Base-by-base conservation (phyloP, 495 filamentous ascomycete species). In the Lasiosphaeriaceae sp. region DNA sequence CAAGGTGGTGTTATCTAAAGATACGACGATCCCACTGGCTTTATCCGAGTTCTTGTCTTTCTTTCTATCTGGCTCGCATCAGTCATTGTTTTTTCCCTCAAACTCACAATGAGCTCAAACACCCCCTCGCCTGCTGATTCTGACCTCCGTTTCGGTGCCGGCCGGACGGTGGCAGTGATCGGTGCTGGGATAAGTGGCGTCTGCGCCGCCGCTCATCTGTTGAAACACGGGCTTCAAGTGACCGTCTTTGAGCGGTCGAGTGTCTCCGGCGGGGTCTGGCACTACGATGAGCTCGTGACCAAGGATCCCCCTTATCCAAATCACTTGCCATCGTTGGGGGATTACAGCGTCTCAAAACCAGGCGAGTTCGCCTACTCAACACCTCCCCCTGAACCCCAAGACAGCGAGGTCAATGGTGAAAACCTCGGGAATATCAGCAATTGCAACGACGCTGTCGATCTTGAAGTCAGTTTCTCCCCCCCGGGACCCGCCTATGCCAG, bases 151-250 rank as follows among this genome's bases (percentile, higher is more conserved):
- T 68, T 68, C 21, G 63, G 58, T 11, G 44, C 52, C 5, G 54
- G 50, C 49, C 49, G 21, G 31, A 61, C 52, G 11, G 82, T 88
- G 1, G 87, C 85, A 11, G 79, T 90, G 16, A 85, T 90, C 54
- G 87, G 87, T 2, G 86, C 85, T 24, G 86, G 87, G 9, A 83
- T 89, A 41, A 87, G 83, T 53, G 86, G 87, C 9, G 79, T 90
- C 23, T 77, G 78, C 3, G 73, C 83, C 11, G 83, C 85, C 17
- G 83, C 77, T 7, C 83, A 89, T 67, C 73, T 90, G 34, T 76
- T 82, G 34, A 76, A 69, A 24, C 74, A 76, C 48, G 83, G 83
- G 1, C 57, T 88, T n/a, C 70, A 82, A 3, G 83, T 88, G 31
- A 82, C 77, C 0, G 79, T 89, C 0, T 88, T 84, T 62, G 86